Evolutionary conservation across 306 rosid genomes (phyloP), one percentile per base, ranked within the genome.

Genomic region (Herpetospermum pedunculosum): DNA sequence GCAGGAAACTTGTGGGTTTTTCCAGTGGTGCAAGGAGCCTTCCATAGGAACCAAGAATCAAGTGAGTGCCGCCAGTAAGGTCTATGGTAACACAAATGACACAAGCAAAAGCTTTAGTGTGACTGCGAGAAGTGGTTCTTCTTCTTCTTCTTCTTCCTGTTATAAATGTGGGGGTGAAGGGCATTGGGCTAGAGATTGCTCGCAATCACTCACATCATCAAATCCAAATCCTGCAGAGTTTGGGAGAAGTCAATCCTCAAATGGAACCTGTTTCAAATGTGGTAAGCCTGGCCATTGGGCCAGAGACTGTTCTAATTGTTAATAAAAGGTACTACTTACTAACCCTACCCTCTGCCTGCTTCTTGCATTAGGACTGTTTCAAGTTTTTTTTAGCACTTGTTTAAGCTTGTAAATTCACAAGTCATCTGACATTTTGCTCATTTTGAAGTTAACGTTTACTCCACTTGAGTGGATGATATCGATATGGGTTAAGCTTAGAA

Each of bases 11-110:
- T 86, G 90, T 19, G 83, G 86, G 65, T 86, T 81, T 80, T 86
- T 86, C 81, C 84, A 80, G 79, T 86, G 90, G 90, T 86, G 90
- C 84, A 76, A 74, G 49, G 91, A 87, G 76, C 80, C 47, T 29
- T 29, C 55, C 13, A 74, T 23, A 12, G 76, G 77, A 41, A 70
- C 49, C 58, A 72, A 71, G 62, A 37, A 30, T 48, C 73, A 53
- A 35, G 78, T 18, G 40, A 50, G 44, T 15, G 38, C 52, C 58
- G 15, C 58, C n/a, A n/a, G n/a, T 23, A 76, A 78, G 77, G 52
- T 70, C 52, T 38, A 12, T 25, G 49, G 64, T 38, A 65, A 43
- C 13, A 67, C 37, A 18, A 74, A 26, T 3, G 82, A 78, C 43
- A 38, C 49, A 52, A 65, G n/a, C 71, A 82, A 59, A 74, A 43